These are phyloP conservation scores for Cicer chorassanicum DNA, from an alignment of 306 rosid genomes.

Conservation along the genomic window DNA sequence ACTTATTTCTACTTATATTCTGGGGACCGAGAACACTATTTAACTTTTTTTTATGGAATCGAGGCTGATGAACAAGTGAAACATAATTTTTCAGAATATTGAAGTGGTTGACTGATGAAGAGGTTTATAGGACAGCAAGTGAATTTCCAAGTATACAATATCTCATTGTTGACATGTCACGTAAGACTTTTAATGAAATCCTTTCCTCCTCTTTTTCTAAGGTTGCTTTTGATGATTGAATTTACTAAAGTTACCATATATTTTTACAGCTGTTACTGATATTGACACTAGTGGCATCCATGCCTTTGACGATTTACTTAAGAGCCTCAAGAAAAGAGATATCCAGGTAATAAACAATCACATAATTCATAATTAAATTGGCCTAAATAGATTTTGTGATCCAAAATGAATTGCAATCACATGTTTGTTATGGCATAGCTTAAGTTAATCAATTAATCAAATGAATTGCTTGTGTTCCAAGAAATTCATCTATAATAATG, in stretches of 20 bases:
- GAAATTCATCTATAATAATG: neutral
- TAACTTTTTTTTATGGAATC: neutral
- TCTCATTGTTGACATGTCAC: constrained; percentile 76
- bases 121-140: constrained; percentile 38
- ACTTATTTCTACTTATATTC: no score
- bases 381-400: no score
- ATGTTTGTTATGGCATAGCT: neutral
- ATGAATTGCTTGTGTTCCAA: constrained; percentile 14
- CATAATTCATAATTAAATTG: neutral
- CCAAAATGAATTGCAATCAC: no score
- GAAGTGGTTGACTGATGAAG: constrained; percentile 76
- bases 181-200: constrained; percentile 54
- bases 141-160: constrained; percentile 47
- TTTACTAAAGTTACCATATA: neutral
- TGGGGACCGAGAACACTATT: no score
- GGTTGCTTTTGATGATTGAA: neutral
- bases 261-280: constrained; percentile 75
- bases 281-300: constrained; percentile 85
- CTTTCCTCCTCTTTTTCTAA: neutral
- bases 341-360: constrained; percentile 52
- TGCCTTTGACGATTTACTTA: constrained; percentile 63
- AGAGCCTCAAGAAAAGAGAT: constrained; percentile 60
- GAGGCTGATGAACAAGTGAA: constrained; percentile 3
- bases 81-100: constrained; percentile 57
- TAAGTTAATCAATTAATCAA: constrained; percentile 14